Evolutionary conservation across 2,329 filamentous ascomycete species (phyloP).

Genomic region (Colletotrichum sp.): DNA sequence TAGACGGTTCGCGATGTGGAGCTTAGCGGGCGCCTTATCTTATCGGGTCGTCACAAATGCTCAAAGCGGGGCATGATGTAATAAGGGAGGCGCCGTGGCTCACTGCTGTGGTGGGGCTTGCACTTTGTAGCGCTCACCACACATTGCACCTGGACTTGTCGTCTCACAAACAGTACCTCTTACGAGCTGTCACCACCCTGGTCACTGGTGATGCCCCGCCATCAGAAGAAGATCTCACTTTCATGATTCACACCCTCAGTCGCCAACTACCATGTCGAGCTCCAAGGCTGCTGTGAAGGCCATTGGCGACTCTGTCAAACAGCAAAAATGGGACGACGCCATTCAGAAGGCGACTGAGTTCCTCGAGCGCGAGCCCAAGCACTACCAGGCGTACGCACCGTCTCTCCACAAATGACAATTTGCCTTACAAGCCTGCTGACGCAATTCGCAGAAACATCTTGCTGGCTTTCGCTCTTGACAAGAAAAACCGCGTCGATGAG

Average conservation of each 20-base stretch:
- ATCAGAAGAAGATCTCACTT: conserved; percentile 9
- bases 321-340: conserved; percentile 80
- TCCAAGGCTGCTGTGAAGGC: conserved; percentile 81
- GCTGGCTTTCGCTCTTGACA: conserved; percentile 83
- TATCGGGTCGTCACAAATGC: conserved; percentile 10
- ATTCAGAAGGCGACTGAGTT: conserved; percentile 72
- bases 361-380: conserved; percentile 74
- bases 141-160: neutral
- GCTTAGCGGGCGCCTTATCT: neutral
- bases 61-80: conserved; percentile 21
- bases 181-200: neutral
- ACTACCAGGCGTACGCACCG: conserved; percentile 76
- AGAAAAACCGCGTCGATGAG: conserved; percentile 71
- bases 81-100: conserved; percentile 5
- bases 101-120: conserved; percentile 3
- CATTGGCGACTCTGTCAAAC: conserved; percentile 78
- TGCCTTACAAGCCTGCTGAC: conserved; percentile 6
- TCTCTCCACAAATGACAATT: neutral
- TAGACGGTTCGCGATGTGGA: neutral
- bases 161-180: neutral
- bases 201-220: conserved; percentile 12
- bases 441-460: conserved; percentile 60
- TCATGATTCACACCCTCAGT: conserved; percentile 4
- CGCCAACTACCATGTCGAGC: conserved; percentile 48
- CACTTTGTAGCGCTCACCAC: conserved; percentile 2